Evolutionary conservation across 2,329 filamentous ascomycete species (phyloP), one percentile per base, ranked within the genome.

Genomic region (Phyllosticta citrichinensis): DNA sequence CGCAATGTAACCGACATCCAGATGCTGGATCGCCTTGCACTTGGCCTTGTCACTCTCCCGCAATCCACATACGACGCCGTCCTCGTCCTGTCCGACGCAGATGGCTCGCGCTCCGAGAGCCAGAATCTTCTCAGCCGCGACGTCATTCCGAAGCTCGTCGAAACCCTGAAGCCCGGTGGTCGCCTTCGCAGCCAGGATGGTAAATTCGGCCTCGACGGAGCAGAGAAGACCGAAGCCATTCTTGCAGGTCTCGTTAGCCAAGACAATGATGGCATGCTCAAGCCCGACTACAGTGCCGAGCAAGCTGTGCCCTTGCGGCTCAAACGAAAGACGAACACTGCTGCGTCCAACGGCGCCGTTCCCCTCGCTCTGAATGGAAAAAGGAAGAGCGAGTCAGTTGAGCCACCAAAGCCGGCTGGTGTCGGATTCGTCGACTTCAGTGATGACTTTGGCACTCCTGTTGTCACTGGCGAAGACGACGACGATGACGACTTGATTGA

Each of bases 21-120:
- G 75, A 99, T 99, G 94, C 88, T 99, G 64, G 94, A 99, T 77
- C 90, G 94, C 57, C 83, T 99, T 51, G 85, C 89, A 1, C 83
- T 89, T 40, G 91, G 91, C 64, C 80, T 96, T 47, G 89, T 94
- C 62, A 79, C 85, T 8, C 85, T 99, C 0, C 88, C 92, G 1
- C 67, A 83, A 59, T 78, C 83, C 56, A 88, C 89, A 60, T 99
- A 99, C 79, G 89, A 95, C 72, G 76, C 88, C 52, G 83, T 97
- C 52, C 83, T 97, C 55, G 82, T 99, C 59, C 85, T 97, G 64
- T 87, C 89, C 65, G 90, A 92, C 73, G 81, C 86, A 62, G 86
- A 90, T 70, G 85, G 86, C 65, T 80, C 85, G 55, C 76, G 81
- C n/a, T 68, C 73, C 63, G 88, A 92, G 73, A 85, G 84, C 33